Percentiles rank a stretch among this genome's conserved stretches.
These are phyloP conservation scores for Petrea volubilis DNA, from an alignment of 257 asterid species.

Conservation along the genomic window DNA sequence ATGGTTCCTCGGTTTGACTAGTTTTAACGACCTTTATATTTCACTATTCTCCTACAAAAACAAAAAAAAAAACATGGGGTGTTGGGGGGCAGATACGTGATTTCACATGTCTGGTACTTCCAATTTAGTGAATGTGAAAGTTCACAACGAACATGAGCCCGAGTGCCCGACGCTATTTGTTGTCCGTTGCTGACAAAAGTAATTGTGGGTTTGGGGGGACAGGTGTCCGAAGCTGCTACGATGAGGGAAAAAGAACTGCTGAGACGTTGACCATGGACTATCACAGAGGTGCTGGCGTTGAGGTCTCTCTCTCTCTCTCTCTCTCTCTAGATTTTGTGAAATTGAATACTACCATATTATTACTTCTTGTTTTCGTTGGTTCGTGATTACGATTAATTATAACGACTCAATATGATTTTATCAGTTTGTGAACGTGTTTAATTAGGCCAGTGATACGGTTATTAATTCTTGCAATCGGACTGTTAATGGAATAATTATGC, in stretches of 20 bases:
- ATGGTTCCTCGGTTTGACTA: not conserved
- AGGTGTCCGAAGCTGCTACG: conserved; percentile 99
- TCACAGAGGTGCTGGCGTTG: conserved; percentile 95
- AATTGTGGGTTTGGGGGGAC: conserved; percentile 29
- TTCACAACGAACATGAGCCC: not conserved
- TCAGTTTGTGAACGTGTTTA: not conserved
- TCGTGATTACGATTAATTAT: not conserved
- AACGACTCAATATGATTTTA: not conserved
- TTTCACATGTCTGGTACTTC: not conserved
- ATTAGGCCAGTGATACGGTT: not conserved
- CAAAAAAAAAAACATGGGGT: conserved; percentile 2
- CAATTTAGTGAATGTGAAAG: not conserved
- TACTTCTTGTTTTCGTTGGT: not conserved
- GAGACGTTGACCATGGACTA: conserved; percentile 99
- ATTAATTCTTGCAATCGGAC: not conserved
- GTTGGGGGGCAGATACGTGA: conserved; percentile 33
- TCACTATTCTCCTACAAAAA: not conserved
- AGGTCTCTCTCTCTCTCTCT: conserved; percentile 43
- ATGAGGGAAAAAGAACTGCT: conserved; percentile 98
- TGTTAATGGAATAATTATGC: not conserved
- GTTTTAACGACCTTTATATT: not conserved
- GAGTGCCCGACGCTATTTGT: not conserved
- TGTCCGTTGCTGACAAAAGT: conserved; percentile 14
- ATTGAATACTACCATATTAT: not conserved
- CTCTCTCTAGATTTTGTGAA: not conserved